A percentile compares a stretch with the other conserved stretches of the same genome.
Conservation (phyloP, 75 land plant species). For the Adiantum capillusveneris region DNA sequence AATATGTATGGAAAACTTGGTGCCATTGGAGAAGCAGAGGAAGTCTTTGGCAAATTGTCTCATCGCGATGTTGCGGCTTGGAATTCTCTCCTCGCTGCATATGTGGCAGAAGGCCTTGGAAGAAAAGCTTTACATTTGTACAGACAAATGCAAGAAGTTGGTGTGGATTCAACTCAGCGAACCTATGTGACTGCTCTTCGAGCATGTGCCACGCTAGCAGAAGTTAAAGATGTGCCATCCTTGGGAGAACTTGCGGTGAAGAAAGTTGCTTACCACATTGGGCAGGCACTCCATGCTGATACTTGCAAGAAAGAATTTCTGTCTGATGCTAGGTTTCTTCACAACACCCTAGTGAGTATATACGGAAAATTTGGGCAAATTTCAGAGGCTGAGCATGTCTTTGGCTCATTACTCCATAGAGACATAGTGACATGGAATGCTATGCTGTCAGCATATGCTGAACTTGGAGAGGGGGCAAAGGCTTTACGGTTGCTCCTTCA, state of each 20-base stretch:
- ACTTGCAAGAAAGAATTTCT: background rate
- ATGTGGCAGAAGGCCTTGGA: constrained; percentile 2
- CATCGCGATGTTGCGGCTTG: constrained; percentile 14
- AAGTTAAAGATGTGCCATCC: background rate
- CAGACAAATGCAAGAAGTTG: constrained; percentile 14
- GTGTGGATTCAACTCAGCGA: constrained; percentile 9
- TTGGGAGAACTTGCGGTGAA: background rate
- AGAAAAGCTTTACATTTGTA: constrained; percentile 13
- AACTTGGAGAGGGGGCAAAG: too few relatives aligned
- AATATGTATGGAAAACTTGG: too few relatives aligned
- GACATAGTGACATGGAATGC: too few relatives aligned
- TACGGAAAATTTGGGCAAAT: too few relatives aligned
- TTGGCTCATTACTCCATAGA: too few relatives aligned
- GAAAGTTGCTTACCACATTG: background rate
- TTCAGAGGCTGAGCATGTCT: too few relatives aligned
- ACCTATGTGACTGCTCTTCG: constrained; percentile 14
- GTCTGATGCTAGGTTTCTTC: background rate
- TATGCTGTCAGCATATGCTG: too few relatives aligned
- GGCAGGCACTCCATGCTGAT: background rate
- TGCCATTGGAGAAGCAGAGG: background rate
- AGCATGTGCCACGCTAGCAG: background rate
- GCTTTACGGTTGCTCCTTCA: too few relatives aligned
- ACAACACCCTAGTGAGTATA: too few relatives aligned
- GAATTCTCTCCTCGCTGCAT: constrained; percentile 24
- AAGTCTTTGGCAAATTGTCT: background rate